These are phyloP conservation scores for Microsporum audouinii DNA, from an alignment of 2,329 filamentous ascomycete species.

Conservation along the genomic window DNA sequence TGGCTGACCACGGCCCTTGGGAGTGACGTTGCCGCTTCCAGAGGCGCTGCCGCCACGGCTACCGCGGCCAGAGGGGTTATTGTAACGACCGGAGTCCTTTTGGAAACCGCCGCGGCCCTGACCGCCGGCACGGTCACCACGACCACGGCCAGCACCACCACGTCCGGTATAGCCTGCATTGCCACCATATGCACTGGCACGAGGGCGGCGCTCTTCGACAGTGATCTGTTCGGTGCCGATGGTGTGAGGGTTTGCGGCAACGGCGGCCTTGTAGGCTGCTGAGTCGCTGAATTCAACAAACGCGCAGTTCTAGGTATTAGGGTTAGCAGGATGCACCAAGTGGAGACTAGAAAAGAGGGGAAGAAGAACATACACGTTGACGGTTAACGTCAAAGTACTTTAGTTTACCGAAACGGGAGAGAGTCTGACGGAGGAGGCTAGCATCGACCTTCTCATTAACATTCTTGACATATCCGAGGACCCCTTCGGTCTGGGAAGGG, in stretches of 20 bases:
- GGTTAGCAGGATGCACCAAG: slow-evolving; percentile 11
- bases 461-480: slow-evolving; percentile 86
- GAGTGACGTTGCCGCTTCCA: slow-evolving; percentile 46
- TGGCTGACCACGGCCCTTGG: slow-evolving; percentile 30
- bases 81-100: slow-evolving; percentile 55
- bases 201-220: slow-evolving; percentile 80
- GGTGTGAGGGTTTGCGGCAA: slow-evolving; percentile 71
- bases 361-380: slow-evolving; percentile 55
- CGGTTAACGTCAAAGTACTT: slow-evolving; percentile 54
- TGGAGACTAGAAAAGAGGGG: background rate
- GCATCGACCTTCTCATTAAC: slow-evolving; percentile 79
- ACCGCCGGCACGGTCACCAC: slow-evolving; percentile 54
- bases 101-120: slow-evolving; percentile 59
- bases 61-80: slow-evolving; percentile 41
- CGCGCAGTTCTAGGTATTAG: slow-evolving; percentile 64
- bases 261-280: slow-evolving; percentile 71
- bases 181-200: slow-evolving; percentile 57
- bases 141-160: slow-evolving; percentile 54
- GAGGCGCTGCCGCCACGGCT: slow-evolving; percentile 47
- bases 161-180: slow-evolving; percentile 51
- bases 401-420: slow-evolving; percentile 58
- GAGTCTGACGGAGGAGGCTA: slow-evolving; percentile 55
- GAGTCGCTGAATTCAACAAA: slow-evolving; percentile 84
- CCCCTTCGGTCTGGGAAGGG: slow-evolving; percentile 52
- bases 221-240: slow-evolving; percentile 72